A percentile compares a stretch with the other conserved stretches of the same genome.
Conservation (phyloP, 805 yeast genomes). For the Candida orba region DNA sequence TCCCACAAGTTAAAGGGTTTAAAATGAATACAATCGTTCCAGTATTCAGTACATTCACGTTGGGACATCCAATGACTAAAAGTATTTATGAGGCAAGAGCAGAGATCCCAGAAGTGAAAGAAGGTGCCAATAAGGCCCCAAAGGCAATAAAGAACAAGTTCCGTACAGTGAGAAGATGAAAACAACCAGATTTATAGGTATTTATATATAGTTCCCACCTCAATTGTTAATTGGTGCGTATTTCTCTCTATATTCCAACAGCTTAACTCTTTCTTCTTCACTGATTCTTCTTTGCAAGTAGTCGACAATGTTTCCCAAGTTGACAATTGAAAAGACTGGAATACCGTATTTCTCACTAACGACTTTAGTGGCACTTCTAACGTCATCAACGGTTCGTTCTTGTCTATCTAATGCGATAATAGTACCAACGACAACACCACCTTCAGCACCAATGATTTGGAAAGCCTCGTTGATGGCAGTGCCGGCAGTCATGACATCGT, state of each 20-base stretch:
- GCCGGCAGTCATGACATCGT: constrained; percentile 98
- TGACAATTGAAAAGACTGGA: constrained; percentile 79
- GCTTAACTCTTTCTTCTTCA: constrained; percentile 47
- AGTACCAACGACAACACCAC: constrained; percentile 74
- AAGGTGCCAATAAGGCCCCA: constrained; percentile 33
- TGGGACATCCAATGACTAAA: constrained; percentile 80
- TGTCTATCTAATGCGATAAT: constrained; percentile 93
- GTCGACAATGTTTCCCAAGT: constrained; percentile 64
- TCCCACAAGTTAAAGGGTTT: constrained; percentile 81
- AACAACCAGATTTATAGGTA: background rate
- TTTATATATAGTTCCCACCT: background rate
- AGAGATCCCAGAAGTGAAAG: constrained; percentile 23
- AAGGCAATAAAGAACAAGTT: constrained; percentile 43
- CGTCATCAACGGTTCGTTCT: constrained; percentile 67
- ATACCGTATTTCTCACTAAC: constrained; percentile 66
- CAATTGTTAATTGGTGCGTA: constrained; percentile 22
- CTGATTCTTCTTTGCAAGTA: constrained; percentile 52
- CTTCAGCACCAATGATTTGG: constrained; percentile 58
- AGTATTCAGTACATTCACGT: constrained; percentile 68
- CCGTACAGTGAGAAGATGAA: constrained; percentile 51
- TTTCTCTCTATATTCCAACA: constrained; percentile 47
- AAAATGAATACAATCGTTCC: constrained; percentile 85
- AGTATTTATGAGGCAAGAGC: constrained; percentile 50
- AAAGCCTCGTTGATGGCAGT: constrained; percentile 96
- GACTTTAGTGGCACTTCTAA: constrained; percentile 71